Percentiles rank a stretch among this genome's conserved stretches.
Evolutionary conservation across 257 asterid genomes (phyloP).

Genomic region (Thymus mandschuricus): DNA sequence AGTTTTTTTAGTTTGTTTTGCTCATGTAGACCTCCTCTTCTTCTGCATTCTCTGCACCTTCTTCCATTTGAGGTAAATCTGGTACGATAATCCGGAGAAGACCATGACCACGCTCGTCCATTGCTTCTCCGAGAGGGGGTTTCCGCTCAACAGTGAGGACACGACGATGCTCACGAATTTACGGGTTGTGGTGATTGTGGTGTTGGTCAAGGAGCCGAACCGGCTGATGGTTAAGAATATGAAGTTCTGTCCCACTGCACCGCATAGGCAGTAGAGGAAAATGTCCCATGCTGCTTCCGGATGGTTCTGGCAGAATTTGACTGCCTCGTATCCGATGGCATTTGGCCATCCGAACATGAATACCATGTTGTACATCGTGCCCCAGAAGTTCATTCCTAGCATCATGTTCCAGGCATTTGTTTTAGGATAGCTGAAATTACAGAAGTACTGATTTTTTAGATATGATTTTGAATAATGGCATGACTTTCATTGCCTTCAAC

Average conservation of each 20-base stretch:
- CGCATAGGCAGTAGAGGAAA: slow-evolving; percentile 82
- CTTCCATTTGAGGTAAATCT: slow-evolving; percentile 86
- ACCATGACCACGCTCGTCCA: slow-evolving; percentile 95
- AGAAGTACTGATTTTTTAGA: background rate
- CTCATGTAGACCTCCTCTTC: slow-evolving; percentile 69
- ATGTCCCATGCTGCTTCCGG: slow-evolving; percentile 99
- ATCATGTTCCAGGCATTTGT: slow-evolving; percentile 94
- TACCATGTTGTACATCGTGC: slow-evolving; percentile 81
- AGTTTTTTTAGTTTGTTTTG: background rate
- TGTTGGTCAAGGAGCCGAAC: slow-evolving; percentile 92
- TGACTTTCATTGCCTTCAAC: background rate
- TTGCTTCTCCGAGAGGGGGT: slow-evolving; percentile 83
- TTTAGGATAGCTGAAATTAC: slow-evolving; percentile 80
- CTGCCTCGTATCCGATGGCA: slow-evolving; percentile 87
- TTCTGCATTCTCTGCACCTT: slow-evolving; percentile 66
- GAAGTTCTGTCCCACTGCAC: slow-evolving; percentile 93
- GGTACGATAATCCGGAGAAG: slow-evolving; percentile 87
- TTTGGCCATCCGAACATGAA: slow-evolving; percentile 90
- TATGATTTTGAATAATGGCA: background rate
- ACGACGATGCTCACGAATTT: slow-evolving; percentile 96
- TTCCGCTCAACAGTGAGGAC: slow-evolving; percentile 86
- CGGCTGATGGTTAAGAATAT: slow-evolving; percentile 89
- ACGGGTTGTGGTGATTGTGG: slow-evolving; percentile 94
- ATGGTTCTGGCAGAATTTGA: slow-evolving; percentile 77
- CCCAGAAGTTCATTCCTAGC: slow-evolving; percentile 99